phyloP scores from a whole-genome alignment of 2,329 filamentous ascomycete genomes.

The Penicillium verrucosum region DNA sequence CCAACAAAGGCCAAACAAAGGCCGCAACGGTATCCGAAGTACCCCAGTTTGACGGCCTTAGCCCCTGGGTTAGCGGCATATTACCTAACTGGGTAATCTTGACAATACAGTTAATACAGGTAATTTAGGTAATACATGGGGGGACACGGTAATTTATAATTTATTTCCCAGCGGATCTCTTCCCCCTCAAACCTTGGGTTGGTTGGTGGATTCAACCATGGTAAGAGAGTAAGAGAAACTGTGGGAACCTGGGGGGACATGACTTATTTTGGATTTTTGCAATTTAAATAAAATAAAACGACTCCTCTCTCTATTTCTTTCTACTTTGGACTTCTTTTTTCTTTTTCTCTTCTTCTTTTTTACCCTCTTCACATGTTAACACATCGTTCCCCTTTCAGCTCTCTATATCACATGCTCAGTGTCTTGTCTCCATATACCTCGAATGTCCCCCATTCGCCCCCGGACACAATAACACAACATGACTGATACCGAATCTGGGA shows the following conservation, averaged over 20 bases:
- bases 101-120: not conserved
- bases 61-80: not conserved
- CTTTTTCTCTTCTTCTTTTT: slow-evolving; percentile 1
- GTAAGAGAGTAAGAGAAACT: not conserved
- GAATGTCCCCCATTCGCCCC: slow-evolving; percentile 23
- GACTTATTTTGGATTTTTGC: slow-evolving; percentile 25
- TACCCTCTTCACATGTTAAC: not conserved
- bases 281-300: slow-evolving; percentile 17
- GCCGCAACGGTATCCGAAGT: not conserved
- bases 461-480: slow-evolving; percentile 15
- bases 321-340: not conserved
- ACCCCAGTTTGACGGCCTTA: not conserved
- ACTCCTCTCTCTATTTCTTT: slow-evolving; percentile 17
- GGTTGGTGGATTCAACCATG: not conserved
- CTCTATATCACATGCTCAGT: not conserved
- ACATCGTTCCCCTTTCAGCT: not conserved
- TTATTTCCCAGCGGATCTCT: not conserved
- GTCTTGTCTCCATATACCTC: slow-evolving; percentile 6
- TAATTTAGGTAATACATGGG: not conserved
- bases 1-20: not conserved
- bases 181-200: slow-evolving; percentile 4
- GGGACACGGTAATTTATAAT: not conserved
- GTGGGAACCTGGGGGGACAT: slow-evolving; percentile 22
- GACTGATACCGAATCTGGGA: slow-evolving; percentile 41
- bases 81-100: not conserved